Percentiles rank a stretch among this genome's conserved stretches.
phyloP scores from a whole-genome alignment of 495 filamentous ascomycete species.

The Neurospora sublineolata region DNA sequence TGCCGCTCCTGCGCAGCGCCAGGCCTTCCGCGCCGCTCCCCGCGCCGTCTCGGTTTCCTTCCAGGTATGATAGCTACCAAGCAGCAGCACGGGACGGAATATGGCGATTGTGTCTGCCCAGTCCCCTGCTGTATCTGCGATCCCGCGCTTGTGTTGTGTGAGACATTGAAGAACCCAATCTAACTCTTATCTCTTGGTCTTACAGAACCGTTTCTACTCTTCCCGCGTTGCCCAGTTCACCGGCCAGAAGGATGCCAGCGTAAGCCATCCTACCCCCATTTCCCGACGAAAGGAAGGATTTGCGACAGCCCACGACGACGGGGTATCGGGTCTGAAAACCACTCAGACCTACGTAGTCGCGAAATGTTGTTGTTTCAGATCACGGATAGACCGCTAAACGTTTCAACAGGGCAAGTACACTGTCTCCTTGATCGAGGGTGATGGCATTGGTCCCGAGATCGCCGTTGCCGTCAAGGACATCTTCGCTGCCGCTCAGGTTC shows the following conservation, averaged over 20 bases:
- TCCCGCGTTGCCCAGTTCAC: conserved; percentile 77
- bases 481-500: conserved; percentile 88
- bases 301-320: conserved; percentile 3
- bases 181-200: background rate
- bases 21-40: conserved; percentile 35
- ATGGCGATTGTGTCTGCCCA: background rate
- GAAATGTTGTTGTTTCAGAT: background rate
- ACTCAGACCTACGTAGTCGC: conserved; percentile 24
- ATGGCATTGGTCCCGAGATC: conserved; percentile 97
- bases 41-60: conserved; percentile 34
- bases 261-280: conserved; percentile 35
- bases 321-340: conserved; percentile 26
- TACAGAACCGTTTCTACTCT: conserved; percentile 24
- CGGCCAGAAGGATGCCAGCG: conserved; percentile 76
- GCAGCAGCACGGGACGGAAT: background rate
- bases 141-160: background rate
- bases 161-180: background rate
- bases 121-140: background rate
- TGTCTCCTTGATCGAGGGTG: conserved; percentile 95
- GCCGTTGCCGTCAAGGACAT: conserved; percentile 96
- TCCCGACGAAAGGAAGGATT: background rate
- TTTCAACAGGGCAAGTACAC: conserved; percentile 74
- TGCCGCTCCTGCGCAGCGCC: conserved; percentile 40
- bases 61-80: conserved; percentile 26
- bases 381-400: conserved; percentile 7